Conservation (phyloP, 208 protist species). For the Vickermania ingenoplastis region DNA sequence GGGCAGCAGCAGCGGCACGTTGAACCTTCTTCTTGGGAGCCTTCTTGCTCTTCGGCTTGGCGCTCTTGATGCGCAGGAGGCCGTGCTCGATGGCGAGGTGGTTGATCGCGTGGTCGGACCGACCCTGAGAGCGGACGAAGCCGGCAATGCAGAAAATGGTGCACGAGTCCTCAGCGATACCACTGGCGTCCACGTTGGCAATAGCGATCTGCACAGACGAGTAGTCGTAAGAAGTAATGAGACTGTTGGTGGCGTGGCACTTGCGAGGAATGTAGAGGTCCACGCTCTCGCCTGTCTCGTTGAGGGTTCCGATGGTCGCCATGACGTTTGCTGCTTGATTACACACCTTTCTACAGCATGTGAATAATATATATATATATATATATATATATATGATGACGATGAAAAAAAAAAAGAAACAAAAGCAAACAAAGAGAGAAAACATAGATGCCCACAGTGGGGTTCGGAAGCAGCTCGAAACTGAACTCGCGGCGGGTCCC, state of each 20-base stretch:
- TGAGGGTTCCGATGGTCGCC: slow-evolving; percentile 83
- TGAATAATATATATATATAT: slow-evolving; percentile 4
- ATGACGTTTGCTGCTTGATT: slow-evolving; percentile 19
- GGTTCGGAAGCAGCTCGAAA: no score
- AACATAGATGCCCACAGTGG: slow-evolving; percentile 3
- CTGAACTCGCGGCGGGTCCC: no score
- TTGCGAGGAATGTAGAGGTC: slow-evolving; percentile 96
- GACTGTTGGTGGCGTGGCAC: slow-evolving; percentile 93
- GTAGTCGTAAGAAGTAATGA: slow-evolving; percentile 94
- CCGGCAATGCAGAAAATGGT: slow-evolving; percentile 93
- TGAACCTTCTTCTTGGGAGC: slow-evolving; percentile 23
- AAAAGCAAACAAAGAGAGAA: slow-evolving; percentile 4
- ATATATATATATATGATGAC: slow-evolving; percentile 5
- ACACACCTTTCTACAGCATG: not conserved
- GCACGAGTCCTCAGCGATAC: slow-evolving; percentile 87
- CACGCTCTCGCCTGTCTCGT: slow-evolving; percentile 89
- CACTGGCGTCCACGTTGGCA: slow-evolving; percentile 88
- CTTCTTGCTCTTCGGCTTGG: slow-evolving; percentile 63
- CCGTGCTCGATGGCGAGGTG: slow-evolving; percentile 80
- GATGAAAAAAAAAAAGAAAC: slow-evolving; percentile 10
- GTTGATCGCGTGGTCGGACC: slow-evolving; percentile 93
- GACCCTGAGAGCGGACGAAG: slow-evolving; percentile 89
- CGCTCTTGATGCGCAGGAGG: slow-evolving; percentile 81
- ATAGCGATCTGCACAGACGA: slow-evolving; percentile 94
- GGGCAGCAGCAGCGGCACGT: slow-evolving; percentile 11